Evolutionary conservation across 208 protist genomes (phyloP).

Genomic region (Strigomonas culicis): DNA sequence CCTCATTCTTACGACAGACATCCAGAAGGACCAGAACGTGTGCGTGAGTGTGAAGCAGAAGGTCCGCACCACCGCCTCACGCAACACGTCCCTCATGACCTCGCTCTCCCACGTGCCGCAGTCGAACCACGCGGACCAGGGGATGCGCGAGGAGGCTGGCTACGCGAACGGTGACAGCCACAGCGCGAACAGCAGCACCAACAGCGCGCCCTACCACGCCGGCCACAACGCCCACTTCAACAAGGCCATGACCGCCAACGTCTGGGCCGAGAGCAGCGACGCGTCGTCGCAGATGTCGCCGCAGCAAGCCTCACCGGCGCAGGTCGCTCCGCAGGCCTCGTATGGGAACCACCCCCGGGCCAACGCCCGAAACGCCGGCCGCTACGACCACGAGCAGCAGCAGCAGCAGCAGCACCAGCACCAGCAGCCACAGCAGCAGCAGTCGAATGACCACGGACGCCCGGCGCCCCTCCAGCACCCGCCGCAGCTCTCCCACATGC

Average conservation of each 20-base stretch:
- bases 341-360: neutral
- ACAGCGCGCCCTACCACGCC: slow-evolving; percentile 6
- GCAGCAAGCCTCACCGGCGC: neutral
- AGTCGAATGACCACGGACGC: neutral
- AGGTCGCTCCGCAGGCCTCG: neutral
- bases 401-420: slow-evolving; percentile 11
- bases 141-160: neutral
- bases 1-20: slow-evolving; percentile 18
- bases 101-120: slow-evolving; percentile 11
- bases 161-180: neutral
- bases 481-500: neutral
- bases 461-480: neutral
- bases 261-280: neutral
- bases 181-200: neutral
- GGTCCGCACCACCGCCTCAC: slow-evolving; percentile 18
- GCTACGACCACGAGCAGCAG: neutral
- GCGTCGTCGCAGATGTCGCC: neutral
- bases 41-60: slow-evolving; percentile 41
- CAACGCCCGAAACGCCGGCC: too few species aligned
- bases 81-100: slow-evolving; percentile 17
- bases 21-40: slow-evolving; percentile 18
- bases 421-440: slow-evolving; percentile 13
- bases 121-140: slow-evolving; percentile 7
- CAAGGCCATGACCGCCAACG: too few species aligned
- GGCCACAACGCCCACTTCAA: neutral